Percentiles rank a stretch among this genome's conserved stretches.
Evolutionary conservation across 2,329 filamentous ascomycete species (phyloP).

Genomic region (Trichophyton benhamiae): DNA sequence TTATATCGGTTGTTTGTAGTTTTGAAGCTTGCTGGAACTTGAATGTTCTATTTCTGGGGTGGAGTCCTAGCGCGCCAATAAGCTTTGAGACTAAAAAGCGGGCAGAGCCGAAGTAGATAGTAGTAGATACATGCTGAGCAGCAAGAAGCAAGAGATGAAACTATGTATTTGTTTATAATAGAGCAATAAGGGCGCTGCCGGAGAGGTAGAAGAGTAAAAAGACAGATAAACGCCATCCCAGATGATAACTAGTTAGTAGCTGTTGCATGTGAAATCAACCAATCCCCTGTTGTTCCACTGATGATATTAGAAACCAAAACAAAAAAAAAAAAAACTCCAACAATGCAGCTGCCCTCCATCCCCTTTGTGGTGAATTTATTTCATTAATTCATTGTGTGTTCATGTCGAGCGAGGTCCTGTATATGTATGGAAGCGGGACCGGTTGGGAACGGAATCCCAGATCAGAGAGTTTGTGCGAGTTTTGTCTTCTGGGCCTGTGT

Average conservation of each 20-base stretch:
- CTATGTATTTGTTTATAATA: no score
- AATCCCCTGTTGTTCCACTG: background rate
- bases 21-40: background rate
- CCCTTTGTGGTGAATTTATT: background rate
- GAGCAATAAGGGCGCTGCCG: background rate
- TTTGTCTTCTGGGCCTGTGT: slow-evolving; percentile 66
- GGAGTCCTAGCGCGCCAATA: background rate
- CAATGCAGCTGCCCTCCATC: slow-evolving; percentile 1
- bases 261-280: background rate
- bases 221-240: background rate
- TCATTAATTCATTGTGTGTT: background rate
- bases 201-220: slow-evolving; percentile 4
- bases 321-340: background rate
- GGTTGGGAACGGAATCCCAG: background rate
- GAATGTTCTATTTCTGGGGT: background rate
- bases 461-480: slow-evolving; percentile 62
- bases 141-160: background rate
- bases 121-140: background rate
- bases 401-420: background rate
- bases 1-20: background rate
- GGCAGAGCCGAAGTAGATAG: background rate
- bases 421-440: background rate
- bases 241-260: background rate
- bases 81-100: slow-evolving; percentile 5
- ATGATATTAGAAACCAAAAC: background rate